Evolutionary conservation across 345 rosid species (phyloP).

Genomic region (Viola odorata): DNA sequence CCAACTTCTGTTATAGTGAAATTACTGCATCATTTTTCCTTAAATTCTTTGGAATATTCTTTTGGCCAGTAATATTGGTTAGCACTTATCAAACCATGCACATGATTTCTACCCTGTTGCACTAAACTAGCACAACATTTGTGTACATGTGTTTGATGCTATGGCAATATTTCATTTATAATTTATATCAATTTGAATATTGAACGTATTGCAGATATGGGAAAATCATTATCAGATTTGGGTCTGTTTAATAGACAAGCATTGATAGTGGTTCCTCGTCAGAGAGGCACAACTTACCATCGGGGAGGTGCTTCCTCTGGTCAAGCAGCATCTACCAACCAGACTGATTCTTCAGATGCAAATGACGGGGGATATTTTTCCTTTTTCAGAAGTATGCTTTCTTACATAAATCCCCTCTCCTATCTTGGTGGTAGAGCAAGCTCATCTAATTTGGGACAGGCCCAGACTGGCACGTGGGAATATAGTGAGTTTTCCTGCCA

Average conservation of each 20-base stretch:
- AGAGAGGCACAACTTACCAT: slow-evolving; percentile 28
- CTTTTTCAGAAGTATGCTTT: slow-evolving; percentile 42
- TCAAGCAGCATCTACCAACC: slow-evolving; percentile 16
- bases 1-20: background rate
- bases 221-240: slow-evolving; percentile 62
- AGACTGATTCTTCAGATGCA: slow-evolving; percentile 28
- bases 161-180: background rate
- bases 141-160: too few relatives aligned
- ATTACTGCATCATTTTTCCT: background rate
- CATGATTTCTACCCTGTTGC: background rate
- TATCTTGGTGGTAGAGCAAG: slow-evolving; percentile 47
- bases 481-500: slow-evolving; percentile 31
- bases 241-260: slow-evolving; percentile 77
- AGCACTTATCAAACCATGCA: background rate
- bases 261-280: slow-evolving; percentile 64
- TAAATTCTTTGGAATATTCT: background rate
- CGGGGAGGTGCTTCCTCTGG: slow-evolving; percentile 34
- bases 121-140: too few relatives aligned
- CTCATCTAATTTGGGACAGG: slow-evolving; percentile 42
- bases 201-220: slow-evolving; percentile 49
- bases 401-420: slow-evolving; percentile 73
- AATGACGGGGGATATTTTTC: slow-evolving; percentile 64
- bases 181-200: background rate
- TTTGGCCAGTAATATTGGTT: too few relatives aligned
- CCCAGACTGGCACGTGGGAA: slow-evolving; percentile 40